Evolutionary conservation across 805 yeast species (phyloP).

Genomic region (Teunomyces atbi): DNA sequence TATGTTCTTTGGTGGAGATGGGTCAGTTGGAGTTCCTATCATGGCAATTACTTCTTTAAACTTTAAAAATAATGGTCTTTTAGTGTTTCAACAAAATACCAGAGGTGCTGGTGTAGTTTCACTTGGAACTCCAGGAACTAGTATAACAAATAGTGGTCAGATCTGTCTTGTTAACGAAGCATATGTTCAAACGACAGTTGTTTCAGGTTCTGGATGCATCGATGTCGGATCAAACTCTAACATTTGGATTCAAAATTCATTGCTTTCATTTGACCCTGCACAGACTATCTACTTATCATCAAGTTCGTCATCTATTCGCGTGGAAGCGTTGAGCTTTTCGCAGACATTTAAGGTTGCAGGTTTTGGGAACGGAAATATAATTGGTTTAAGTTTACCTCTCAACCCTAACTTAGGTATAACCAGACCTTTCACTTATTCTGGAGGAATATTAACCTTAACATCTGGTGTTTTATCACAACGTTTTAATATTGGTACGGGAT

Average conservation of each 20-base stretch:
- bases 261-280: conserved; percentile 5
- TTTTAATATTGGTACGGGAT: conserved; percentile 12
- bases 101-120: conserved; percentile 20
- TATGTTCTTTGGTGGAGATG: conserved; percentile 12
- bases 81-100: conserved; percentile 20
- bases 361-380: conserved; percentile 27
- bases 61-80: conserved; percentile 19
- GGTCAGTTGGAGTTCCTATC: conserved; percentile 10
- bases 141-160: conserved; percentile 1
- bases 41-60: conserved; percentile 10
- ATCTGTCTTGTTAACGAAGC: conserved; percentile 23
- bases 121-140: conserved; percentile 10
- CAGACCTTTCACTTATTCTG: conserved; percentile 5
- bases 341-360: conserved; percentile 25
- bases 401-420: not conserved
- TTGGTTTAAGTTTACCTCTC: conserved; percentile 19
- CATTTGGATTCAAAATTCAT: conserved; percentile 9
- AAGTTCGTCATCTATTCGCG: conserved; percentile 9
- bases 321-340: conserved; percentile 16
- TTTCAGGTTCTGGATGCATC: conserved; percentile 30
- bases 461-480: conserved; percentile 7
- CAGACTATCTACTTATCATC: conserved; percentile 13
- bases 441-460: conserved; percentile 21
- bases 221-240: conserved; percentile 13
- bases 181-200: conserved; percentile 21